Evolutionary conservation across 768 basidiomycete species (phyloP).

Genomic region (Calocybe indica): DNA sequence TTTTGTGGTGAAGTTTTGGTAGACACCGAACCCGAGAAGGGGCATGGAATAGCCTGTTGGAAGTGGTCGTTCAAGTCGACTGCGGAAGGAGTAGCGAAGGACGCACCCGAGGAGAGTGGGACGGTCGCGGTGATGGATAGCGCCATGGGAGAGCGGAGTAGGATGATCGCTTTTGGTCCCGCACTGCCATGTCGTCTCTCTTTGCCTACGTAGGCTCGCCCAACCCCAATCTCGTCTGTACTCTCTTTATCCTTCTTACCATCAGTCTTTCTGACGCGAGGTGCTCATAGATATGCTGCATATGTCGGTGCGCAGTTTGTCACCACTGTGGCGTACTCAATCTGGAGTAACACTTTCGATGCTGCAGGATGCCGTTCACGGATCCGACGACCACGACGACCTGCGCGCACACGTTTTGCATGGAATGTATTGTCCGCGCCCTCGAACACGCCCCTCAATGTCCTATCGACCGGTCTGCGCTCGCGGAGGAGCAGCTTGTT

Average conservation of each 20-base stretch:
- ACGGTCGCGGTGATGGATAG: conserved; percentile 34
- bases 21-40: conserved; percentile 65
- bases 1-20: conserved; percentile 53
- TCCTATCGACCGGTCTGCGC: conserved; percentile 75
- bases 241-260: background rate
- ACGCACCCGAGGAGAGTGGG: conserved; percentile 18
- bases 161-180: too few species aligned
- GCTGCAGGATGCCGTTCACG: conserved; percentile 58
- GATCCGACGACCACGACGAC: conserved; percentile 70
- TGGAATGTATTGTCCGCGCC: conserved; percentile 71
- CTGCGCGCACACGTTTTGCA: conserved; percentile 85
- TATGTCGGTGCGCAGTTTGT: conserved; percentile 49
- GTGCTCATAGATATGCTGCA: conserved; percentile 59
- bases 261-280: background rate
- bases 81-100: conserved; percentile 1
- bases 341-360: conserved; percentile 1
- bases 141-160: conserved; percentile 13
- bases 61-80: background rate
- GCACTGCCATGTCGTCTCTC: background rate
- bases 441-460: conserved; percentile 66
- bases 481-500: conserved; percentile 49
- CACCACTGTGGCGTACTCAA: background rate
- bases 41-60: conserved; percentile 51
- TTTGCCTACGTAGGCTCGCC: conserved; percentile 47
- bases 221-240: conserved; percentile 62